Evolutionary conservation across 106 monocot genomes (phyloP), one percentile per base, ranked within the genome.

Genomic region (Allium sativum): DNA sequence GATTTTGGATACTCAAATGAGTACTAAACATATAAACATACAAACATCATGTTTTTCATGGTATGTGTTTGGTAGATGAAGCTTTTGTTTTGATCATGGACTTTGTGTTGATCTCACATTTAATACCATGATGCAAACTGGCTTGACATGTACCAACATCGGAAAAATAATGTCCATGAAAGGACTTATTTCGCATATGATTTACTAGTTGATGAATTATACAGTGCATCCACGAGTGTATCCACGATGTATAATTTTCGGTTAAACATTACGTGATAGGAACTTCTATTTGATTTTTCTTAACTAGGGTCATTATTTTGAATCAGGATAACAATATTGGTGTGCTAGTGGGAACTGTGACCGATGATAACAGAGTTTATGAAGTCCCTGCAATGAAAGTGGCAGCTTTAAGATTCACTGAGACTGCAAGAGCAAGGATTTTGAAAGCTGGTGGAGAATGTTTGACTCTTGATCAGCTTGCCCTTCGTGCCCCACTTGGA

Each of bases 391-490:
- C 87, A 5, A 45, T 93, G 56, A 93, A 93, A 77, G 92, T 93
- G 31, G 66, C 84, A 7, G 87, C 92, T 52, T 58, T 93, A 59
- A 93, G 88, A 75, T 93, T 93, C 61, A 88, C 87, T 0, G 88
- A 93, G 79, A 88, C 79, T 4, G 92, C 84, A 0, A 76, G 92
- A 69, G 87, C 92, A 4, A 76, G 92, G 71, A 93, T 93, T 41
- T 48, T 81, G 14, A 93, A 93, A 31, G 87, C 92, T 6, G 92
- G 93, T 7, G 93, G 93, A 19, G 84, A 93, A 61, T 93, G 92
- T 65, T 59, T 88, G 46, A 93, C 92, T 9, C 87, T 92, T 74
- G 92, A 92, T 44, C 92, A 87, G 67, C 92, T 92, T 52, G 92
- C 92, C 31, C 87, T 92, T 22, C 76, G 70, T 5, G 81, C 87